These are phyloP conservation scores for Cladophialophora psammophila DNA, from an alignment of 2,329 filamentous ascomycete genomes.

Conservation along the genomic window DNA sequence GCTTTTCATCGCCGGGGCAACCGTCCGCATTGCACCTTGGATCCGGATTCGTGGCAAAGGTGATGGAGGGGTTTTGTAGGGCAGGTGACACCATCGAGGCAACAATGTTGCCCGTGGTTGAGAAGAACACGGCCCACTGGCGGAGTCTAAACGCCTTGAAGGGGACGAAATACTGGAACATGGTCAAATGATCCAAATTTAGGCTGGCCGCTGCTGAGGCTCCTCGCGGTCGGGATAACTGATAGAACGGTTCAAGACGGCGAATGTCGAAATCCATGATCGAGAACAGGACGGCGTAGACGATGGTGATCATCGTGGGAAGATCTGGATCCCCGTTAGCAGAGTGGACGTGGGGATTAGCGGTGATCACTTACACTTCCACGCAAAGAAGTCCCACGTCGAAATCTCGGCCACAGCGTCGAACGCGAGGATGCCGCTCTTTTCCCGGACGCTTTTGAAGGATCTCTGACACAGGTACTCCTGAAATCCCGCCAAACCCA, in stretches of 20 bases:
- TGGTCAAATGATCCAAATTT: constrained; percentile 59
- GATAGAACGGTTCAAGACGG: constrained; percentile 60
- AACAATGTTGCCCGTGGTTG: constrained; percentile 54
- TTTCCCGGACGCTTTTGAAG: constrained; percentile 48
- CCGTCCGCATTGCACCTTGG: constrained; percentile 41
- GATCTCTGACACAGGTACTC: constrained; percentile 47
- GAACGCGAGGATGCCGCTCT: constrained; percentile 44
- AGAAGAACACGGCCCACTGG: constrained; percentile 58
- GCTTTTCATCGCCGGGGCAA: constrained; percentile 25
- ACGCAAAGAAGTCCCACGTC: constrained; percentile 45
- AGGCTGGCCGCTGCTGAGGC: constrained; percentile 49
- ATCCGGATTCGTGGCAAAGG: constrained; percentile 47
- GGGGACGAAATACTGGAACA: constrained; percentile 56
- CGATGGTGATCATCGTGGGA: constrained; percentile 56
- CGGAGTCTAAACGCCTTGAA: constrained; percentile 54
- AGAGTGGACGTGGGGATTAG: neutral
- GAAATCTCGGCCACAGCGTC: constrained; percentile 43
- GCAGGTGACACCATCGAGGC: constrained; percentile 56
- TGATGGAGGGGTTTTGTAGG: constrained; percentile 56
- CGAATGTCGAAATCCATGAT: constrained; percentile 60
- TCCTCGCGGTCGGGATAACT: constrained; percentile 46
- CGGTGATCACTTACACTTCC: constrained; percentile 44
- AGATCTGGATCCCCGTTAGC: constrained; percentile 42
- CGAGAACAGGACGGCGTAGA: constrained; percentile 59
- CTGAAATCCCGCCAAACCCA: constrained; percentile 45